Conservation (phyloP, 352 stramenopile species). For the Phytophthora ohioensis region DNA sequence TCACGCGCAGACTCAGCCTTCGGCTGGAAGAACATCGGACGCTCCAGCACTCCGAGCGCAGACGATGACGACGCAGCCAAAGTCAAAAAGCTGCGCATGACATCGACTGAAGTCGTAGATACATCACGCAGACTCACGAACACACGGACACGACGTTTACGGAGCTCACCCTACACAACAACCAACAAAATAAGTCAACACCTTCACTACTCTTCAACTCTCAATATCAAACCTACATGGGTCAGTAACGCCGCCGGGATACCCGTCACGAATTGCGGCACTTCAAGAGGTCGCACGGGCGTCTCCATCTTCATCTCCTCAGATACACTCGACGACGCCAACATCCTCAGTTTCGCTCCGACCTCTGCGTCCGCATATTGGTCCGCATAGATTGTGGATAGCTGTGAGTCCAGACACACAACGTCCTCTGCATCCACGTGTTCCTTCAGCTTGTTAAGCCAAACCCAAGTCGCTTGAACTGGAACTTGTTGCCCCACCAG, state of each 20-base stretch:
- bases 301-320: slow-evolving; percentile 39
- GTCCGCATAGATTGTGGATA: slow-evolving; percentile 65
- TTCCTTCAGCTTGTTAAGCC: slow-evolving; percentile 50
- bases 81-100: slow-evolving; percentile 58
- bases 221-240: slow-evolving; percentile 41
- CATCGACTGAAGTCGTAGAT: slow-evolving; percentile 46
- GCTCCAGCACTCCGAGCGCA: slow-evolving; percentile 45
- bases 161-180: slow-evolving; percentile 59
- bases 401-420: slow-evolving; percentile 69
- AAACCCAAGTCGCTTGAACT: slow-evolving; percentile 54
- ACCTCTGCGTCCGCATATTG: slow-evolving; percentile 31
- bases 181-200: slow-evolving; percentile 12
- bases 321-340: slow-evolving; percentile 49
- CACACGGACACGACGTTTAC: slow-evolving; percentile 56
- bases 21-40: slow-evolving; percentile 46
- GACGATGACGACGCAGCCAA: slow-evolving; percentile 36
- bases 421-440: slow-evolving; percentile 56
- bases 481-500: slow-evolving; percentile 56
- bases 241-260: slow-evolving; percentile 67
- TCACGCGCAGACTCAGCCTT: slow-evolving; percentile 6
- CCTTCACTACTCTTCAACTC: neutral
- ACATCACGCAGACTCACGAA: slow-evolving; percentile 67
- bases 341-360: slow-evolving; percentile 53
- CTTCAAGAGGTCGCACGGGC: slow-evolving; percentile 56
- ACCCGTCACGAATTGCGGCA: slow-evolving; percentile 64